These are phyloP conservation scores for Vachellia collinsii DNA, from an alignment of 306 rosid genomes.

Conservation along the genomic window DNA sequence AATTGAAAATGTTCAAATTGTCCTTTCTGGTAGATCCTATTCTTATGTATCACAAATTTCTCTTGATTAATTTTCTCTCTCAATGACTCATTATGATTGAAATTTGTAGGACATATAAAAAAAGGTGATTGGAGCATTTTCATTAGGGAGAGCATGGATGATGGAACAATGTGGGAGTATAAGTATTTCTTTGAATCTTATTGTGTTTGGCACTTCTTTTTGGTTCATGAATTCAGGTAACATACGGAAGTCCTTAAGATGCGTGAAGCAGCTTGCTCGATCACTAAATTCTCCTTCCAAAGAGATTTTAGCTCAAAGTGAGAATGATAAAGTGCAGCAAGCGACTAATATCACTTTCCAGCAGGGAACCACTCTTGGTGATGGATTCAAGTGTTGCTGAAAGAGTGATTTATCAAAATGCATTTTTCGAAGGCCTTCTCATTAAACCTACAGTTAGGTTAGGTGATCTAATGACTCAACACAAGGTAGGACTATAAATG, in stretches of 20 bases:
- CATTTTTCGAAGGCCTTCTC: background rate
- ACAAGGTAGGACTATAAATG: background rate
- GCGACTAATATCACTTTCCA: background rate
- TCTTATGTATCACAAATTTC: too few relatives aligned
- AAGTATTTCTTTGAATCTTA: background rate
- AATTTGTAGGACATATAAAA: too few relatives aligned
- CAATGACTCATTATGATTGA: too few relatives aligned
- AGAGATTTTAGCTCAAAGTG: slow-evolving; percentile 33
- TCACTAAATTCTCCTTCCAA: slow-evolving; percentile 32
- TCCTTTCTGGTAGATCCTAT: too few relatives aligned
- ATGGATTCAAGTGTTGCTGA: background rate
- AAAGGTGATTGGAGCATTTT: too few relatives aligned
- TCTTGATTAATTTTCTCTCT: too few relatives aligned
- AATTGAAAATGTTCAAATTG: too few relatives aligned
- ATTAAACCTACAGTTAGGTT: background rate
- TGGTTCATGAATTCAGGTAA: slow-evolving; percentile 37
- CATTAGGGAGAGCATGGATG: too few relatives aligned
- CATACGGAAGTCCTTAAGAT: slow-evolving; percentile 49
- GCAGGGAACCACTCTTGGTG: background rate
- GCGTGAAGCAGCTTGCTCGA: slow-evolving; percentile 68
- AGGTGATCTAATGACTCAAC: background rate
- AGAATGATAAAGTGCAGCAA: slow-evolving; percentile 14
- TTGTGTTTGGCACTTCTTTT: background rate
- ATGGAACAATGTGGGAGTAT: too few relatives aligned
- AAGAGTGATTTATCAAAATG: background rate